A percentile compares a stretch with the other conserved stretches of the same genome.
phyloP scores from a whole-genome alignment of 306 rosid genomes.

The Casuarina cunninghamiana region DNA sequence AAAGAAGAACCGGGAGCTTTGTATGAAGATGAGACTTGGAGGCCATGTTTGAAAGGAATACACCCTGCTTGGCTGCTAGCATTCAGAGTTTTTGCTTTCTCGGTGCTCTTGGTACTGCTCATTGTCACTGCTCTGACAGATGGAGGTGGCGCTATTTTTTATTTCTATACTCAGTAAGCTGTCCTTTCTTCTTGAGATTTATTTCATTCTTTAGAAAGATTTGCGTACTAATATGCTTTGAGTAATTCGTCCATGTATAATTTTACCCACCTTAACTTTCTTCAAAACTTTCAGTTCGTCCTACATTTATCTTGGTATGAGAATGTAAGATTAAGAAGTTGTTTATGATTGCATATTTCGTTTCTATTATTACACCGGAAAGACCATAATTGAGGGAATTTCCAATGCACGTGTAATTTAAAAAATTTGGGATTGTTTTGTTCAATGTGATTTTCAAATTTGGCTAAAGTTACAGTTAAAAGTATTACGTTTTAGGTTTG shows the following conservation, averaged over 20 bases:
- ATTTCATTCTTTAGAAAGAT: neutral
- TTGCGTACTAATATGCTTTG: neutral
- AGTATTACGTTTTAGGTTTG: neutral
- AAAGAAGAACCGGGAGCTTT: constrained; percentile 46
- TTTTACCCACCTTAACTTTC: neutral
- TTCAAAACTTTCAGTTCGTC: neutral
- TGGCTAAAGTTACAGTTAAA: neutral
- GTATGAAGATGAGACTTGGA: constrained; percentile 95
- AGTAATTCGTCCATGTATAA: constrained; percentile 7
- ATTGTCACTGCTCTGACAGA: constrained; percentile 53
- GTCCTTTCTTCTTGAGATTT: constrained; percentile 19
- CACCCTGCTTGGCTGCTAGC: constrained; percentile 92
- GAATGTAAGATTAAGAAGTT: too few species aligned
- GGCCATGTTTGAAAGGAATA: constrained; percentile 79
- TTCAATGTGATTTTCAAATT: neutral
- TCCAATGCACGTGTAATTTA: too few species aligned
- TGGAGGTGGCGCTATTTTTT: constrained; percentile 69
- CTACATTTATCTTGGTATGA: neutral
- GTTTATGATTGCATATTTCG: too few species aligned
- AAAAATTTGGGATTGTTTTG: neutral
- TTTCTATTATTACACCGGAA: too few species aligned
- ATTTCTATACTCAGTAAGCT: constrained; percentile 83
- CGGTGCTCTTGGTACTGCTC: constrained; percentile 76
- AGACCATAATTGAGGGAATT: too few species aligned
- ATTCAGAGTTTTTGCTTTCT: constrained; percentile 74